Conservation (phyloP, 2,329 filamentous ascomycete genomes). For the Paramyrothecium sp. region DNA sequence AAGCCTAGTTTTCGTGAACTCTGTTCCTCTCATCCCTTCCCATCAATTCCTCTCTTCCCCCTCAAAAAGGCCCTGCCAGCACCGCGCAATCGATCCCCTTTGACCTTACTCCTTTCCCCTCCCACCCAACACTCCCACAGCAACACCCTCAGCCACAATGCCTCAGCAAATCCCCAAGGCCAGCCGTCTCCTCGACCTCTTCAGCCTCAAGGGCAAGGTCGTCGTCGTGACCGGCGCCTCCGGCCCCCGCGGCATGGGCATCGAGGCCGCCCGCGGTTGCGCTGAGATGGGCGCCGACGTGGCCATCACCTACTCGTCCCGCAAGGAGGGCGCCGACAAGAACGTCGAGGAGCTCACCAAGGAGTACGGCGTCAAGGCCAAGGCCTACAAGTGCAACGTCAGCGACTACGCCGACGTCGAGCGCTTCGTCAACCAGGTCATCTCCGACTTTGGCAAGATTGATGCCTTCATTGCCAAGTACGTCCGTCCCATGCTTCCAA, state of each 20-base stretch:
- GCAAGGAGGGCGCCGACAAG: conserved; percentile 65
- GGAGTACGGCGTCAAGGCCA: conserved; percentile 66
- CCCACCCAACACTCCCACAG: neutral
- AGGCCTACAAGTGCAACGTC: conserved; percentile 60
- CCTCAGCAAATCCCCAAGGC: conserved; percentile 57
- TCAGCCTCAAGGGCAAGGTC: conserved; percentile 72
- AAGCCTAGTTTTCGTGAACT: neutral
- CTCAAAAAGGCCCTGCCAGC: no score
- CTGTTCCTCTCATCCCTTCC: neutral
- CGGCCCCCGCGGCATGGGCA: conserved; percentile 68
- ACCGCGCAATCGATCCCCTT: neutral
- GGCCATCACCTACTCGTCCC: conserved; percentile 70
- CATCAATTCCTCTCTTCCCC: no score
- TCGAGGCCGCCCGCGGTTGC: conserved; percentile 66
- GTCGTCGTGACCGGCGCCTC: conserved; percentile 70
- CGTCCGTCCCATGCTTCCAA: conserved; percentile 58
- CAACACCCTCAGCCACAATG: conserved; percentile 35
- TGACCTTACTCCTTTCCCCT: neutral
- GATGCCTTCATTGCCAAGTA: conserved; percentile 76
- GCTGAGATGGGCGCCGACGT: conserved; percentile 71
- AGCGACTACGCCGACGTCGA: conserved; percentile 50
- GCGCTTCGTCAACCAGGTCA: conserved; percentile 59
- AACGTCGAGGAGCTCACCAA: conserved; percentile 64
- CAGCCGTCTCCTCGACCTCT: conserved; percentile 60
- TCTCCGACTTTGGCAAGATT: conserved; percentile 70